These are phyloP conservation scores for Cytospora paraplurivora DNA, from an alignment of 2,329 filamentous ascomycete species.

Conservation along the genomic window DNA sequence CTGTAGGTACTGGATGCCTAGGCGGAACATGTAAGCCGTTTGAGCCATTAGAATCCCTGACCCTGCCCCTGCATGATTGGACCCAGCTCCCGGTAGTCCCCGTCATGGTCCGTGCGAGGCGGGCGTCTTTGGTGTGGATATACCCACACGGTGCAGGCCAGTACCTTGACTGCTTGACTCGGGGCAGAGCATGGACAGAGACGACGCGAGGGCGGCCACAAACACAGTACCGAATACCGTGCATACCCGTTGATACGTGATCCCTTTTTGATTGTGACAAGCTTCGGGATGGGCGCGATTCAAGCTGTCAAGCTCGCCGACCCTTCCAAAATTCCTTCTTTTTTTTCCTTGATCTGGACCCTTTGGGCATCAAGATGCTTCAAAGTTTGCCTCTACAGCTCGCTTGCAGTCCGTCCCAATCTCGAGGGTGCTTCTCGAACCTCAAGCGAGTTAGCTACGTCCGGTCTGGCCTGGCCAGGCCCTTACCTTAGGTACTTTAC, in stretches of 20 bases:
- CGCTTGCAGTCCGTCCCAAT: background rate
- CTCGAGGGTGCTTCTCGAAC: background rate
- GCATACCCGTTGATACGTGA: background rate
- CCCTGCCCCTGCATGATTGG: constrained; percentile 21
- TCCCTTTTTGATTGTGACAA: background rate
- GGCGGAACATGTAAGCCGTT: no score
- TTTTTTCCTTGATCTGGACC: background rate
- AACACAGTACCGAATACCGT: background rate
- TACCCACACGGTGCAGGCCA: background rate
- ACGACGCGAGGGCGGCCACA: background rate
- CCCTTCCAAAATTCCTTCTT: background rate
- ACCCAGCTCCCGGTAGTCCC: constrained; percentile 21
- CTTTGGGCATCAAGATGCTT: constrained; percentile 8
- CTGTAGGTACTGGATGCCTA: no score
- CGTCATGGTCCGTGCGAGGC: constrained; percentile 5
- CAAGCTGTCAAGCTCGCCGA: background rate
- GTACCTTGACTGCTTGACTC: background rate
- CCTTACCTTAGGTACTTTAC: background rate
- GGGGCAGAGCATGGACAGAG: background rate
- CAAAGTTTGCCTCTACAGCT: background rate
- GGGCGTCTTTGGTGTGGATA: background rate
- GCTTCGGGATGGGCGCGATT: background rate
- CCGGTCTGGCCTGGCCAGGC: background rate
- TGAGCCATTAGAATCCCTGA: background rate
- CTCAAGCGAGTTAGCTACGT: background rate